phyloP scores from a whole-genome alignment of 371 early-diverging fungal species.

The Mortierella sp. region DNA sequence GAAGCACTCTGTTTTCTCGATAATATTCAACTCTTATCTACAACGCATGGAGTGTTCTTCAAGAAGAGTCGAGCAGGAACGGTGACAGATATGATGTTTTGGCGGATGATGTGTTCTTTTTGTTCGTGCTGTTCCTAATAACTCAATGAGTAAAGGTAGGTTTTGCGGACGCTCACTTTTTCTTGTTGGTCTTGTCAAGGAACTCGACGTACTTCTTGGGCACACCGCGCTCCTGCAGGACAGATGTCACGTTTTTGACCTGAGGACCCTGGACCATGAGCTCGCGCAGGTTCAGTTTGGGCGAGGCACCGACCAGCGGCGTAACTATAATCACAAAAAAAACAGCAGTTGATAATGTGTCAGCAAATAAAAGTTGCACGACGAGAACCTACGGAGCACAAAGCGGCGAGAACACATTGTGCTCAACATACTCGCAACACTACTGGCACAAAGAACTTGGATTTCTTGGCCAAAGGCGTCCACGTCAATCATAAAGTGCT shows the following conservation, averaged over 20 bases:
- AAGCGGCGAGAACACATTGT: neutral
- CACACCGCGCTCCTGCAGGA: constrained; percentile 67
- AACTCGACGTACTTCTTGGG: constrained; percentile 70
- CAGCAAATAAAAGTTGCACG: neutral
- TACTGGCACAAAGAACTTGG: constrained; percentile 74
- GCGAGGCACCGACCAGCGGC: constrained; percentile 70
- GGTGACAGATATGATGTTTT: neutral
- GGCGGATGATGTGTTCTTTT: no score
- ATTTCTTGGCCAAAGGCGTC: constrained; percentile 73
- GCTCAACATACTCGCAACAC: constrained; percentile 69
- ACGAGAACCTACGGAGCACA: neutral
- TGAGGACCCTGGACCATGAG: constrained; percentile 86
- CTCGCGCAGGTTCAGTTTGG: constrained; percentile 70
- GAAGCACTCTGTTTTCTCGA: neutral
- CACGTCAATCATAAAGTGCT: constrained; percentile 72
- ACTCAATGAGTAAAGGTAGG: no score
- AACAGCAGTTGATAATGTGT: neutral
- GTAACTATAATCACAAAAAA: constrained; percentile 58
- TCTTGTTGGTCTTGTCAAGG: constrained; percentile 68
- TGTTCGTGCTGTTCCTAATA: no score
- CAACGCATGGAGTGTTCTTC: neutral
- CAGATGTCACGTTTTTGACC: constrained; percentile 66
- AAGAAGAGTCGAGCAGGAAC: no score
- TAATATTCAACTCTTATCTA: neutral
- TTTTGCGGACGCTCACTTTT: constrained; percentile 27